These are phyloP conservation scores for Globisporangium emineosum DNA, from an alignment of 352 stramenopile genomes.

Conservation along the genomic window DNA sequence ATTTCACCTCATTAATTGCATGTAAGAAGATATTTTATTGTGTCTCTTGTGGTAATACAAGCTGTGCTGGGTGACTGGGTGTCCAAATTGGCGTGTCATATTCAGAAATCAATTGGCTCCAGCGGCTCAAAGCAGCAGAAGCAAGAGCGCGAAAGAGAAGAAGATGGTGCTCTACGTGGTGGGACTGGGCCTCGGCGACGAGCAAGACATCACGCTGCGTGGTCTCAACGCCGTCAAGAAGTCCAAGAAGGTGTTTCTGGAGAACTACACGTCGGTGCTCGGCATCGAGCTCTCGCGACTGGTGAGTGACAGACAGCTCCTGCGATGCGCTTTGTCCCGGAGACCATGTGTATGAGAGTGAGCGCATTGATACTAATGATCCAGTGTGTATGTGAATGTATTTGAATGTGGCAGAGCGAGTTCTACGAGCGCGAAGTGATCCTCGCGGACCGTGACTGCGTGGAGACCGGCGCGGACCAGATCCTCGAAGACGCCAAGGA, in stretches of 20 bases:
- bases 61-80: not conserved
- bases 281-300: slow-evolving; percentile 84
- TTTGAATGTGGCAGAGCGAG: too few relatives aligned
- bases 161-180: slow-evolving; percentile 95
- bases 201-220: slow-evolving; percentile 98
- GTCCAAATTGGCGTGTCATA: slow-evolving; percentile 4
- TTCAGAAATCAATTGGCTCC: slow-evolving; percentile 9
- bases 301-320: slow-evolving; percentile 44
- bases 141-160: slow-evolving; percentile 3
- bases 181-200: slow-evolving; percentile 95
- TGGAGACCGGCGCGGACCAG: slow-evolving; percentile 95
- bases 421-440: slow-evolving; percentile 94
- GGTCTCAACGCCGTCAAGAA: slow-evolving; percentile 95
- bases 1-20: not conserved
- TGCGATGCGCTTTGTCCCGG: not conserved
- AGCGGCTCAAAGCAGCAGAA: slow-evolving; percentile 3
- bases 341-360: not conserved
- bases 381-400: not conserved
- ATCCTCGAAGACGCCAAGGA: slow-evolving; percentile 93
- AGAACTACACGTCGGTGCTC: slow-evolving; percentile 99
- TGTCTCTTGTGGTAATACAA: not conserved
- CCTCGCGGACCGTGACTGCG: slow-evolving; percentile 92
- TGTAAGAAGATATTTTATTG: not conserved
- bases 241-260: slow-evolving; percentile 94
- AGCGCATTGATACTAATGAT: not conserved